Conservation (phyloP, 345 rosid genomes). For the Combretum micranthum region DNA sequence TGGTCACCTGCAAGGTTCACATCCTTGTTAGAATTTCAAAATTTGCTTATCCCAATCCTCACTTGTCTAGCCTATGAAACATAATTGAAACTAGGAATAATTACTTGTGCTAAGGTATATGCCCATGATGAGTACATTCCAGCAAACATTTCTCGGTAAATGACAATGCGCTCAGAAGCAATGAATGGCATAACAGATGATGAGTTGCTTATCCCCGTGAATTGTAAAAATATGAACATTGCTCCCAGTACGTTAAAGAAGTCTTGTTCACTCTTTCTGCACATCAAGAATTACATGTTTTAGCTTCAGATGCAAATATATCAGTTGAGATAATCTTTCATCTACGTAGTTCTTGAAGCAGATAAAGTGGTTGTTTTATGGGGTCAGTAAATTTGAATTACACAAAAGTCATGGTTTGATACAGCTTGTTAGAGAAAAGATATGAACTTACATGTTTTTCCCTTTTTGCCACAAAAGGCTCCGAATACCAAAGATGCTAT, state of each 20-base stretch:
- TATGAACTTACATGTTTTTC: slow-evolving; percentile 24
- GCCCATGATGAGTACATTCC: slow-evolving; percentile 59
- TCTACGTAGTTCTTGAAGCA: no score
- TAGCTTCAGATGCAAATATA: not conserved
- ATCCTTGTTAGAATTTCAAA: no score
- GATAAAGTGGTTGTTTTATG: not conserved
- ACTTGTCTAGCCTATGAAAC: no score
- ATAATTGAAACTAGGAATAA: not conserved
- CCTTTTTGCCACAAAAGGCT: slow-evolving; percentile 32
- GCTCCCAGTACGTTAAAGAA: slow-evolving; percentile 42
- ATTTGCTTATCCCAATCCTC: no score
- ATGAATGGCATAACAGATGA: slow-evolving; percentile 36
- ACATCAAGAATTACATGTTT: not conserved
- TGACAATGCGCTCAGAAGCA: slow-evolving; percentile 29
- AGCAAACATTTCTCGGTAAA: slow-evolving; percentile 59
- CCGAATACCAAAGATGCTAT: slow-evolving; percentile 20
- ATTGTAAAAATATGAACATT: slow-evolving; percentile 26
- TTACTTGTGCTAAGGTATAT: slow-evolving; percentile 56
- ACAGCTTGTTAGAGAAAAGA: not conserved
- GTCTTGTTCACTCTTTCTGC: slow-evolving; percentile 46
- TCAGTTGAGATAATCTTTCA: no score
- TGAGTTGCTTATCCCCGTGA: slow-evolving; percentile 34
- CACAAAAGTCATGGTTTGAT: no score
- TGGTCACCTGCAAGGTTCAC: slow-evolving; percentile 19
- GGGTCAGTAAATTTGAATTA: no score